Evolutionary conservation across 257 asterid species (phyloP).

Genomic region (Rauvolfia tetraphylla): DNA sequence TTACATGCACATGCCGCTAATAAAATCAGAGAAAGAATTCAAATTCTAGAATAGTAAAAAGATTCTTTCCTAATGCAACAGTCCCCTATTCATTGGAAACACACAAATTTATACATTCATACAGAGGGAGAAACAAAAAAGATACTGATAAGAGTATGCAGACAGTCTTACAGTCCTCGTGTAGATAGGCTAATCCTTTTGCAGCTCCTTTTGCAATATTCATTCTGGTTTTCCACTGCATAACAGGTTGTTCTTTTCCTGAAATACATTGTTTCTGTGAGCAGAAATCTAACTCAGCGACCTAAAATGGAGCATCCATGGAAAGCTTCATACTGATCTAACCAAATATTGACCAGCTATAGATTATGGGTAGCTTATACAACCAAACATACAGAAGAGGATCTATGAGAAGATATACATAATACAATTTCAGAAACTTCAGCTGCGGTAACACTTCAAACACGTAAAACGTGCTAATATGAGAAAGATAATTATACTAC

Average conservation of each 20-base stretch:
- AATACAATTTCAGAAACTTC: no score
- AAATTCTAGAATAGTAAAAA: background rate
- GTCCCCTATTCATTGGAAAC: background rate
- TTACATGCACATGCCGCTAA: no score
- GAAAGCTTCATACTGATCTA: background rate
- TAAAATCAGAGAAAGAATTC: background rate
- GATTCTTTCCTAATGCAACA: background rate
- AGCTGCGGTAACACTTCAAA: no score
- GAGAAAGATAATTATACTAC: no score
- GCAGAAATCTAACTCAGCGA: background rate
- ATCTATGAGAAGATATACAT: background rate
- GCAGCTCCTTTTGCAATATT: constrained; percentile 60
- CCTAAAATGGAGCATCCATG: background rate
- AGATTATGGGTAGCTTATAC: background rate
- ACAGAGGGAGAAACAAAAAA: background rate
- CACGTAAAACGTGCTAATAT: no score
- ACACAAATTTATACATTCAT: background rate
- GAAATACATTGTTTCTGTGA: constrained; percentile 8
- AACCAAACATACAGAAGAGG: background rate
- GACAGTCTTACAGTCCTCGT: constrained; percentile 50
- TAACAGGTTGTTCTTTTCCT: constrained; percentile 34
- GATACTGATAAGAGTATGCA: background rate
- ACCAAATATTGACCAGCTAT: background rate
- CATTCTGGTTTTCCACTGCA: constrained; percentile 47
- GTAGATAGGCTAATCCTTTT: constrained; percentile 63